These are phyloP conservation scores for Astrephomene gubernaculifera DNA, from an alignment of 139 green algal species.

Conservation along the genomic window DNA sequence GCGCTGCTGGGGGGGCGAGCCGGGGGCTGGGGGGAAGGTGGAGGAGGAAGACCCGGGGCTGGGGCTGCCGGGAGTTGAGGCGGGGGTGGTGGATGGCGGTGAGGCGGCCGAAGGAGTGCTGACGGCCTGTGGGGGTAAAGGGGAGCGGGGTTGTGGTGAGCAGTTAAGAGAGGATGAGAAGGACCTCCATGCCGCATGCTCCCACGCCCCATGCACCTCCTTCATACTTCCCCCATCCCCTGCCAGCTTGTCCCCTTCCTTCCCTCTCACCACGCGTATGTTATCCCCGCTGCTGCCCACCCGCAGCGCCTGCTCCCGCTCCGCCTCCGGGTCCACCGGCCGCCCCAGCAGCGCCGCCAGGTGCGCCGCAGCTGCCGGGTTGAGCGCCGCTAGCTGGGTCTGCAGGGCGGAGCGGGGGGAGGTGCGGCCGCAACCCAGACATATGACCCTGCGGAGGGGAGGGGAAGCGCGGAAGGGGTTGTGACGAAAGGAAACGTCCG, in stretches of 20 bases:
- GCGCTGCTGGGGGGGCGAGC: slow-evolving; percentile 42
- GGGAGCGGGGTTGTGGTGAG: no score
- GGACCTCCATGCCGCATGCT: no score
- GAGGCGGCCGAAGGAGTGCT: not conserved
- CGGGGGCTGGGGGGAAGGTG: not conserved
- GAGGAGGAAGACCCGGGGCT: not conserved
- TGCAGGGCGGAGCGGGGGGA: slow-evolving; percentile 71
- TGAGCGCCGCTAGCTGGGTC: slow-evolving; percentile 68
- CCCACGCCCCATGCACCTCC: no score
- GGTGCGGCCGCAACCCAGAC: slow-evolving; percentile 71
- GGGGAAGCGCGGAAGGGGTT: no score
- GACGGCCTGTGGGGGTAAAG: not conserved
- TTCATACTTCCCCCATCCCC: no score
- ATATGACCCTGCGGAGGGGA: slow-evolving; percentile 81
- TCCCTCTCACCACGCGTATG: slow-evolving; percentile 19
- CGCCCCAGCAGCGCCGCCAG: slow-evolving; percentile 30
- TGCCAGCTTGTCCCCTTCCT: no score
- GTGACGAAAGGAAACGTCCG: no score
- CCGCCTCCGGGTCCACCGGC: slow-evolving; percentile 4
- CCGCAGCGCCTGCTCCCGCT: slow-evolving; percentile 41
- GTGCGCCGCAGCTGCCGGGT: slow-evolving; percentile 67
- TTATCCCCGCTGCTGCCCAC: slow-evolving; percentile 9
- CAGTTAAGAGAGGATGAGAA: not conserved
- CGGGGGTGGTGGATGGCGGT: not conserved
- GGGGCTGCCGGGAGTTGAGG: not conserved